Evolutionary conservation across 805 yeast genomes (phyloP).

Genomic region (Zygosaccharomyces bailii): DNA sequence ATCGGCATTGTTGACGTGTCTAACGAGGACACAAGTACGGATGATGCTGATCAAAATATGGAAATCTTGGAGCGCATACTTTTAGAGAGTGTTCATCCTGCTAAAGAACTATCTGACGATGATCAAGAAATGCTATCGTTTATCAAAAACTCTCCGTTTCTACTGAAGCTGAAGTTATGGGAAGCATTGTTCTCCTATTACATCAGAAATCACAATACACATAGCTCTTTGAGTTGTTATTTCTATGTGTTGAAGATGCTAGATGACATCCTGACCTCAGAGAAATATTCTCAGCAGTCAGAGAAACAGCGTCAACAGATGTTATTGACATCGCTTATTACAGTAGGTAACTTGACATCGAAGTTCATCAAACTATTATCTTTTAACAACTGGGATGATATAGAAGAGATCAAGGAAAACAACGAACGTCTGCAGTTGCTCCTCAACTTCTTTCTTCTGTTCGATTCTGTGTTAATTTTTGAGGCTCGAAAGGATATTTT

Average conservation of each 20-base stretch:
- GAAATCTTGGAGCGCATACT: slow-evolving; percentile 47
- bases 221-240: slow-evolving; percentile 47
- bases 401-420: not conserved
- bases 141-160: slow-evolving; percentile 58
- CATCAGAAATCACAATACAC: slow-evolving; percentile 28
- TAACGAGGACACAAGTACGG: slow-evolving; percentile 43
- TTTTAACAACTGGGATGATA: slow-evolving; percentile 38
- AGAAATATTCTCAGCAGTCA: slow-evolving; percentile 22
- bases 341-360: slow-evolving; percentile 49
- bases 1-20: slow-evolving; percentile 40
- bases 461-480: slow-evolving; percentile 49
- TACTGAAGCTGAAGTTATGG: slow-evolving; percentile 73
- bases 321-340: slow-evolving; percentile 50
- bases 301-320: slow-evolving; percentile 39
- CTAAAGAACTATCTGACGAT: slow-evolving; percentile 28
- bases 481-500: slow-evolving; percentile 43
- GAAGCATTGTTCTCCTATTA: slow-evolving; percentile 61
- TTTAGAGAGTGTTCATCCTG: slow-evolving; percentile 27
- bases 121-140: slow-evolving; percentile 57
- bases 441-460: slow-evolving; percentile 38
- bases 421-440: slow-evolving; percentile 18
- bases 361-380: slow-evolving; percentile 35
- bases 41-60: slow-evolving; percentile 31
- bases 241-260: slow-evolving; percentile 49
- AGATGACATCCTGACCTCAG: slow-evolving; percentile 34